A percentile compares a stretch with the other conserved stretches of the same genome.
These are phyloP conservation scores for Colletotrichum liriopes DNA, from an alignment of 2,329 filamentous ascomycete species.

Conservation along the genomic window DNA sequence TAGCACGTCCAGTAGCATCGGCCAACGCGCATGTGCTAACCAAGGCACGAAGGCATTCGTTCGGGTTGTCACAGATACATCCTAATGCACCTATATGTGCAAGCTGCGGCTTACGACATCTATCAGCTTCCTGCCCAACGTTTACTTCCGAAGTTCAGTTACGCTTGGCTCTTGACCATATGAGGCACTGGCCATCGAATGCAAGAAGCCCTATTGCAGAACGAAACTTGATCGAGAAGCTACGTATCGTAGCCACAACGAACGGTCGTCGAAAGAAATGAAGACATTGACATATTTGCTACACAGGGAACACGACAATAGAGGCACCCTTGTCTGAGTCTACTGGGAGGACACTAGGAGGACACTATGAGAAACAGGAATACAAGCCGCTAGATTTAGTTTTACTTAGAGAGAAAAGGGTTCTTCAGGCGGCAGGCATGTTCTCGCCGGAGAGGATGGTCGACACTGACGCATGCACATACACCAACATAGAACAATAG, in stretches of 20 bases:
- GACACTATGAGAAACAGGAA: not conserved
- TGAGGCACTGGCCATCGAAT: constrained; percentile 26
- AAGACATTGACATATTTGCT: constrained; percentile 6
- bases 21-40: not conserved
- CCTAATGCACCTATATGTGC: constrained; percentile 27
- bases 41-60: constrained; percentile 4
- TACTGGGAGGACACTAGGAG: not conserved
- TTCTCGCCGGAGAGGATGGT: not conserved
- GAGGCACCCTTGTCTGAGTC: not conserved
- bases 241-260: constrained; percentile 19
- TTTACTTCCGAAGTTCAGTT: constrained; percentile 33
- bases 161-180: constrained; percentile 40
- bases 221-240: constrained; percentile 22
- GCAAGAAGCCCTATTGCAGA: constrained; percentile 25
- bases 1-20: not conserved
- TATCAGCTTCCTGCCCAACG: constrained; percentile 16
- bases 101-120: constrained; percentile 31
- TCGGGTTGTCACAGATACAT: constrained; percentile 23
- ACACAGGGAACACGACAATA: not conserved
- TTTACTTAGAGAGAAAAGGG: not conserved
- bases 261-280: not conserved
- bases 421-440: constrained; percentile 1
- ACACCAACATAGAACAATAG: constrained; percentile 5
- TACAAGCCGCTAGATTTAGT: not conserved
- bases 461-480: not conserved